Conservation (phyloP, 1,284 basidiomycete species). For the Heterobasidion annosum region DNA sequence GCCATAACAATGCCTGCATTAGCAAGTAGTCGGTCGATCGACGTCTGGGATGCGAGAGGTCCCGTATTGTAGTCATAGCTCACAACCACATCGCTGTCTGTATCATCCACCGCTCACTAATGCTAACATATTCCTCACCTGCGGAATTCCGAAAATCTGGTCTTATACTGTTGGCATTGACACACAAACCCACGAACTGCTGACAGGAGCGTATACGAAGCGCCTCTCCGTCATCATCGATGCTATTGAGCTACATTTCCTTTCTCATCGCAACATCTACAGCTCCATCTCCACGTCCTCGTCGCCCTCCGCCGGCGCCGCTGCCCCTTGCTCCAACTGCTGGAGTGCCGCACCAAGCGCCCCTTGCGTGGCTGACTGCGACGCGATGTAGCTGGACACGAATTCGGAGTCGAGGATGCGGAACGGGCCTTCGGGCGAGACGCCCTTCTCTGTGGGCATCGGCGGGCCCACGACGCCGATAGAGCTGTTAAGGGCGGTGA, state of each 20-base stretch:
- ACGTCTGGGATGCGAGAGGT: not conserved
- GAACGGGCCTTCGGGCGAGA: conserved; percentile 50
- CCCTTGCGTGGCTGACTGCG: too few relatives aligned
- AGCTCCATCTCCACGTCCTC: conserved; percentile 79
- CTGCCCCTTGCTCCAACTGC: not conserved
- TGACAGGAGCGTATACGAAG: not conserved
- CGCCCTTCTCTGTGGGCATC: conserved; percentile 45
- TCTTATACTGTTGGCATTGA: not conserved
- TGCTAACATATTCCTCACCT: not conserved
- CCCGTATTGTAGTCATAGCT: not conserved
- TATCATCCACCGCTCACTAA: not conserved
- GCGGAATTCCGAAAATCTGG: not conserved
- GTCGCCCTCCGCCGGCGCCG: conserved; percentile 26
- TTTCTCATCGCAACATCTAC: conserved; percentile 19
- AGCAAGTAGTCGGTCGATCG: not conserved
- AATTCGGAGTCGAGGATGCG: conserved; percentile 71
- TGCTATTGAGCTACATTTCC: conserved; percentile 11
- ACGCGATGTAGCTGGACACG: not conserved
- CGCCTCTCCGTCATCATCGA: not conserved
- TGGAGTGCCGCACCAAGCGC: too few relatives aligned
- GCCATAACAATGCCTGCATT: not conserved
- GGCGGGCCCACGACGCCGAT: conserved; percentile 82
- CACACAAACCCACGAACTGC: not conserved
- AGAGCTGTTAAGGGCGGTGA: conserved; percentile 87
- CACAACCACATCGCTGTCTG: not conserved